phyloP scores from a whole-genome alignment of 2,329 filamentous ascomycete genomes.

The Sclerotinia spermophila region DNA sequence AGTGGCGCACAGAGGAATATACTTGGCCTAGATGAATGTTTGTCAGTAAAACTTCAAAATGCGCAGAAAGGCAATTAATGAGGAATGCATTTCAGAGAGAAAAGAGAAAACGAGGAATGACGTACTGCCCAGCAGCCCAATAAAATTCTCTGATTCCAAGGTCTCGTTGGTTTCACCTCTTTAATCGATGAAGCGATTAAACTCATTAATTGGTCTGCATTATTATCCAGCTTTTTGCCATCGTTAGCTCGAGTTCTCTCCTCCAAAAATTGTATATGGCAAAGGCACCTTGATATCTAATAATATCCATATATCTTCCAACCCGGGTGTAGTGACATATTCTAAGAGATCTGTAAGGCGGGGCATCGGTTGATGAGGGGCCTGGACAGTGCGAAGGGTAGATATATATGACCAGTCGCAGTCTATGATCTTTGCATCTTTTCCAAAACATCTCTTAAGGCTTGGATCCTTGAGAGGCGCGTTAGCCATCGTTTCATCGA shows the following conservation, averaged over 20 bases:
- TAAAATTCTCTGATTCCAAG: constrained; percentile 72
- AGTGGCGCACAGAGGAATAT: constrained; percentile 58
- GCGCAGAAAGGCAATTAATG: background rate
- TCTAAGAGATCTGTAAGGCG: constrained; percentile 69
- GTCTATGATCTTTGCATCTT: constrained; percentile 67
- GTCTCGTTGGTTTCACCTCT: constrained; percentile 46
- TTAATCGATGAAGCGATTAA: constrained; percentile 62
- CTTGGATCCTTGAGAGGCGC: constrained; percentile 57
- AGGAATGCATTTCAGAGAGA: too few species aligned
- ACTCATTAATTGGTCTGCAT: constrained; percentile 66
- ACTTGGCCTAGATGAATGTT: constrained; percentile 51
- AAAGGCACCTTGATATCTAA: constrained; percentile 76
- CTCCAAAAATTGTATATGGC: background rate
- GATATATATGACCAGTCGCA: constrained; percentile 72
- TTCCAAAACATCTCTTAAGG: constrained; percentile 77
- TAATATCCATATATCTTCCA: constrained; percentile 72
- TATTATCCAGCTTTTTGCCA: constrained; percentile 58
- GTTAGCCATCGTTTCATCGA: constrained; percentile 6
- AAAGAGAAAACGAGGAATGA: constrained; percentile 24
- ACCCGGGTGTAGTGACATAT: constrained; percentile 62
- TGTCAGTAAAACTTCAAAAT: constrained; percentile 12
- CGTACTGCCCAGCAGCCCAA: constrained; percentile 77
- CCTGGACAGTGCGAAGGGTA: constrained; percentile 61
- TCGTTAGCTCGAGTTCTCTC: background rate
- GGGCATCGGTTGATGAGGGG: constrained; percentile 70